Conservation (phyloP, 805 yeast genomes). For the Tetrapisispora arboricola region DNA sequence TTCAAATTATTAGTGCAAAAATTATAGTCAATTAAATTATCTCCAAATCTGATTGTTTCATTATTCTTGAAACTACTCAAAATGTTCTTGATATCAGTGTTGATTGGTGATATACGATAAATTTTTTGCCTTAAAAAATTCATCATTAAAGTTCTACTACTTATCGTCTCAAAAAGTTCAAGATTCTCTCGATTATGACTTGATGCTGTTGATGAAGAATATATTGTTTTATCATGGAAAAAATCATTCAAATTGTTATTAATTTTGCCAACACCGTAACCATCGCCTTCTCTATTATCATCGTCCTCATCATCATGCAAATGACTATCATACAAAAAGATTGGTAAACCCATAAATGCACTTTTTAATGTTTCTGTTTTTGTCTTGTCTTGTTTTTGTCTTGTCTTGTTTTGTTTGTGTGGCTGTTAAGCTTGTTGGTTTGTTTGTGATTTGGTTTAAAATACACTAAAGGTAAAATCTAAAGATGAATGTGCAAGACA, state of each 20-base stretch:
- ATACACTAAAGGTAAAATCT: too few relatives aligned
- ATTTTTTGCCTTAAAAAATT: background rate
- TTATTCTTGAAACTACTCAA: background rate
- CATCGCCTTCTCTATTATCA: background rate
- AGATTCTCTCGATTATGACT: too few relatives aligned
- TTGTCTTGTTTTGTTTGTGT: background rate
- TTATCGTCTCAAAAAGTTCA: too few relatives aligned
- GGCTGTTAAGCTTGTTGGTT: background rate
- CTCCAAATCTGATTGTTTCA: background rate
- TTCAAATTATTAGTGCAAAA: background rate
- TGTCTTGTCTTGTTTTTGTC: too few relatives aligned
- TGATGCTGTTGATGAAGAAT: too few relatives aligned
- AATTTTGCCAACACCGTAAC: too few relatives aligned
- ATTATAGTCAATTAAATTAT: background rate
- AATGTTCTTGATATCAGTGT: background rate
- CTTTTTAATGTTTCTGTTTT: too few relatives aligned
- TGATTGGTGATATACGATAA: background rate
- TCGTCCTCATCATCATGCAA: background rate
- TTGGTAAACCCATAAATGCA: conserved; percentile 1
- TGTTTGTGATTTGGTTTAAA: too few relatives aligned
- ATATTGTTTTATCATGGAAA: too few relatives aligned
- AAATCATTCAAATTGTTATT: too few relatives aligned
- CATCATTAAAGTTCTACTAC: background rate
- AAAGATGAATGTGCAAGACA: too few relatives aligned
- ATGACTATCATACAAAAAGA: background rate